A percentile compares a stretch with the other conserved stretches of the same genome.
Conservation (phyloP, 495 filamentous ascomycete genomes). For the Penicillium arizonense region DNA sequence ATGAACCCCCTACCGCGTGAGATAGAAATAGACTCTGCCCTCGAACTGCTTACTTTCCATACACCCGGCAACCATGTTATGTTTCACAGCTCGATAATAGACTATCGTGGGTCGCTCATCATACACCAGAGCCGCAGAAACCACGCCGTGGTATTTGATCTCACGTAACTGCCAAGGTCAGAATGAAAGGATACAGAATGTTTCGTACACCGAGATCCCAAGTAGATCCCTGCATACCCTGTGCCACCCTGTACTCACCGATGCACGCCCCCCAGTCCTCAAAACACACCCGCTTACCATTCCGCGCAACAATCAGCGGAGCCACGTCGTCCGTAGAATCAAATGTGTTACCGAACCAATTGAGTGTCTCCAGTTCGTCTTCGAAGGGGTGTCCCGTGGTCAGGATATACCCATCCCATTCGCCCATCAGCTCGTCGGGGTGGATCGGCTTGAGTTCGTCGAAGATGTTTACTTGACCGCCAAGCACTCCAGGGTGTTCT, state of each 20-base stretch:
- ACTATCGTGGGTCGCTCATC: conserved; percentile 28
- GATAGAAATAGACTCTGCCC: conserved; percentile 12
- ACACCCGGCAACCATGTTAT: conserved; percentile 22
- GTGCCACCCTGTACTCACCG: conserved; percentile 5
- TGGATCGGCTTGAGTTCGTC: conserved; percentile 13
- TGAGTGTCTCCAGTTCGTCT: conserved; percentile 13
- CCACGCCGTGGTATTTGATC: conserved; percentile 23
- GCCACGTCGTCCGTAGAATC: conserved; percentile 16
- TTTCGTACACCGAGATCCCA: no score
- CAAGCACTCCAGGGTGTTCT: conserved; percentile 1
- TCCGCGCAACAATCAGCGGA: conserved; percentile 19
- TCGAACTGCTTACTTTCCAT: conserved; percentile 23
- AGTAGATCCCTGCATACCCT: no score
- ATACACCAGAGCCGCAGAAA: conserved; percentile 29
- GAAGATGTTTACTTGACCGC: conserved; percentile 4
- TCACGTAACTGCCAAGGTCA: conserved; percentile 19
- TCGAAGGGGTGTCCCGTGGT: conserved; percentile 23
- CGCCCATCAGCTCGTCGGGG: conserved; percentile 20
- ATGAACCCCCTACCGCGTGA: conserved; percentile 5
- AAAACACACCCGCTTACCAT: conserved; percentile 17
- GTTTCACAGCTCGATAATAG: conserved; percentile 25
- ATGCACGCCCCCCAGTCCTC: conserved; percentile 23
- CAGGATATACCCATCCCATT: conserved; percentile 25
- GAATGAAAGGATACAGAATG: background rate
- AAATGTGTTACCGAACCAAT: conserved; percentile 25